Conservation (phyloP, 2,329 filamentous ascomycete species). For the Dactylella cylindrospora region DNA sequence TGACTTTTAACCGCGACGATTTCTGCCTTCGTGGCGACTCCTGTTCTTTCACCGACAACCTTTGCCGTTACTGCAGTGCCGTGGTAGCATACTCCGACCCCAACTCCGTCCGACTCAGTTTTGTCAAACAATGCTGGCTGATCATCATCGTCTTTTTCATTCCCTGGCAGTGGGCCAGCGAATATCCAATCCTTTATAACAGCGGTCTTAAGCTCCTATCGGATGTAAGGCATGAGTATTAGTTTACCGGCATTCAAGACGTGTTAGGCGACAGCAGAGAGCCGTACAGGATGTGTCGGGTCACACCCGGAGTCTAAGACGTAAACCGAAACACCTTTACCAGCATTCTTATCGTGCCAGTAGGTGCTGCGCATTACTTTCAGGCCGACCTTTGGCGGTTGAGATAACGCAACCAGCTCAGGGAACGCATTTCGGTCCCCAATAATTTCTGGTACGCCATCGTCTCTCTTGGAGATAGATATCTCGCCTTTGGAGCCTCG, state of each 20-base stretch:
- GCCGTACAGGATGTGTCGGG: background rate
- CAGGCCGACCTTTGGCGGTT: too few relatives aligned
- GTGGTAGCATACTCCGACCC: background rate
- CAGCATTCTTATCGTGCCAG: too few relatives aligned
- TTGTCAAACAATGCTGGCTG: too few relatives aligned
- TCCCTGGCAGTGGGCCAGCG: background rate
- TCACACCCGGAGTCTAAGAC: slow-evolving; percentile 1
- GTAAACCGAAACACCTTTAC: background rate
- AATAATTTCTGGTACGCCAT: too few relatives aligned
- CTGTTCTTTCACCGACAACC: background rate
- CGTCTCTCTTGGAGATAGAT: too few relatives aligned
- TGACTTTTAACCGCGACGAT: background rate
- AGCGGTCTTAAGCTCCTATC: background rate
- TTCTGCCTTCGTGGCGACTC: background rate
- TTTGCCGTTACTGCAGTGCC: background rate
- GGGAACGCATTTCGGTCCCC: too few relatives aligned
- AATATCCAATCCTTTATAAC: slow-evolving; percentile 5
- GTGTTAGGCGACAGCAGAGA: too few relatives aligned
- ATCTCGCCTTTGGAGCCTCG: too few relatives aligned
- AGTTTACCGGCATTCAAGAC: background rate
- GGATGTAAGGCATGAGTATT: background rate
- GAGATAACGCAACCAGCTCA: too few relatives aligned
- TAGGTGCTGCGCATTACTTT: too few relatives aligned
- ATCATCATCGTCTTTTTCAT: background rate
- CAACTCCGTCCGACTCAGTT: too few relatives aligned